These are phyloP conservation scores for Chaetomium olivaceum DNA, from an alignment of 2,329 filamentous ascomycete genomes.

Conservation along the genomic window DNA sequence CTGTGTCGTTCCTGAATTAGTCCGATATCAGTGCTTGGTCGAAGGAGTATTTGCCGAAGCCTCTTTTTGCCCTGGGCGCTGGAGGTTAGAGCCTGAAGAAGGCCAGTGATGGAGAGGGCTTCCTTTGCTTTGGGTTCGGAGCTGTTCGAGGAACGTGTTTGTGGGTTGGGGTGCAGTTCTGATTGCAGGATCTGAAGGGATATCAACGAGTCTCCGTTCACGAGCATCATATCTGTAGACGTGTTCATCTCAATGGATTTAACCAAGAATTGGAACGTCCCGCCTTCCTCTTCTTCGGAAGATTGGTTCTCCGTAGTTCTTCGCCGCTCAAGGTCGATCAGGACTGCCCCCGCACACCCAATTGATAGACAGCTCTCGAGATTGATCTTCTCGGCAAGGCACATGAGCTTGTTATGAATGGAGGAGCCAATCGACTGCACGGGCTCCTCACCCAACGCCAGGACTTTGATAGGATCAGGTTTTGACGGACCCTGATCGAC, in stretches of 20 bases:
- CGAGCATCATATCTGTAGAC: conserved; percentile 66
- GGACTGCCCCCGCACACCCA: conserved; percentile 82
- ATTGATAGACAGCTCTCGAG: conserved; percentile 73
- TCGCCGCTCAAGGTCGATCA: conserved; percentile 75
- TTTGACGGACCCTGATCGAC: conserved; percentile 54
- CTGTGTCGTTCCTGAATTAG: conserved; percentile 71
- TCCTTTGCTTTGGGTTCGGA: conserved; percentile 70
- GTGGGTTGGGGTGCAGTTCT: conserved; percentile 79
- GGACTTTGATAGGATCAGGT: conserved; percentile 60
- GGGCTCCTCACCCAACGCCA: conserved; percentile 38
- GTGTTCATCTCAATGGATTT: conserved; percentile 72
- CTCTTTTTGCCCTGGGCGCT: conserved; percentile 76
- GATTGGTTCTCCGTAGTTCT: conserved; percentile 63
- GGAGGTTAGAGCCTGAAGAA: conserved; percentile 73
- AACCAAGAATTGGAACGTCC: conserved; percentile 64
- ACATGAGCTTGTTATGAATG: conserved; percentile 64
- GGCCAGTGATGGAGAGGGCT: conserved; percentile 77
- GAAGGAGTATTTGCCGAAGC: conserved; percentile 78
- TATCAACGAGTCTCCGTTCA: conserved; percentile 76
- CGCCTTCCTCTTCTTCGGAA: conserved; percentile 54
- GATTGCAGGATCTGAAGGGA: conserved; percentile 84
- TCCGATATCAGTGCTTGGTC: conserved; percentile 68
- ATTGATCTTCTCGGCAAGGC: conserved; percentile 69
- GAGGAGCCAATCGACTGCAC: conserved; percentile 48
- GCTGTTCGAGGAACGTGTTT: conserved; percentile 69